These are phyloP conservation scores for Apiospora hydei DNA, from an alignment of 2,329 filamentous ascomycete species.

Conservation along the genomic window DNA sequence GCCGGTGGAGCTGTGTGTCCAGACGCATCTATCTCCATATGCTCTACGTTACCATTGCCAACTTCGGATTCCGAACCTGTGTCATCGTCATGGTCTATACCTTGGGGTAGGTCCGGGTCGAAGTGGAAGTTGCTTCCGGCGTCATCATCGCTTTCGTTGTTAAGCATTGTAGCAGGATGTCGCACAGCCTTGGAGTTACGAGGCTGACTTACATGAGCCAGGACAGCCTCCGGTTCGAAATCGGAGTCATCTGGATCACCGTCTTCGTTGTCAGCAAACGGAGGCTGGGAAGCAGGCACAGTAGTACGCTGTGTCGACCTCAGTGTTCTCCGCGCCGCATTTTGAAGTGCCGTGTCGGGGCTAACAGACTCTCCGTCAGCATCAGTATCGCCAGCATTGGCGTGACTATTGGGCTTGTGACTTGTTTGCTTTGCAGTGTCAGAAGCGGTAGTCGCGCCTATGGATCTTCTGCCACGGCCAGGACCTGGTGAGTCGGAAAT, in stretches of 20 bases:
- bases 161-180: not conserved
- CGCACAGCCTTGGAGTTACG: not conserved
- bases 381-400: no score
- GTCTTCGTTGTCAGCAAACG: not conserved
- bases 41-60: not conserved
- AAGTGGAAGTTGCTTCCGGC: not conserved
- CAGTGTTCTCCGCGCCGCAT: not conserved
- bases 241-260: not conserved
- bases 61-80: not conserved
- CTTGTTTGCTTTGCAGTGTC: no score
- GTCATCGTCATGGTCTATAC: constrained; percentile 1
- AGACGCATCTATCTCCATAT: not conserved
- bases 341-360: no score
- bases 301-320: not conserved
- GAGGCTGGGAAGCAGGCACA: not conserved
- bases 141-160: not conserved
- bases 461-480: not conserved
- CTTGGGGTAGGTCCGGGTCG: not conserved
- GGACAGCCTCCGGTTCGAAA: not conserved
- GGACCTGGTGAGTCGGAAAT: not conserved
- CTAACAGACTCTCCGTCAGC: not conserved
- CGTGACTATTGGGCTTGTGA: not conserved
- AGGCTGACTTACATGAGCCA: not conserved
- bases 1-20: not conserved
- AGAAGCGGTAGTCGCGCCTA: not conserved